Evolutionary conservation across 129 eudicot genomes (phyloP), one percentile per base, ranked within the genome.

Genomic region (Saposhnikovia divaricata): DNA sequence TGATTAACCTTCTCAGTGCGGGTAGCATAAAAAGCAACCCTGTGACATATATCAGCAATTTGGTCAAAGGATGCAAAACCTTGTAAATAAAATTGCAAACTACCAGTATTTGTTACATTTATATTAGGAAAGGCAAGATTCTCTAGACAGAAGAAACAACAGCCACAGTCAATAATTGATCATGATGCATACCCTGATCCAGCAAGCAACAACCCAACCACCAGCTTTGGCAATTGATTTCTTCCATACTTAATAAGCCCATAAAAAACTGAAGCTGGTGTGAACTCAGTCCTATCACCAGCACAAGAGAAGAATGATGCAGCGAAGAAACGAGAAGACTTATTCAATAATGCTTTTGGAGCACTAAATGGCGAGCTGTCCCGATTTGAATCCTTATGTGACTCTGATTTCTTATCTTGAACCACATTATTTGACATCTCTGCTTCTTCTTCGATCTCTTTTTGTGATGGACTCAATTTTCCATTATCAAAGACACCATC

Each of bases 261-360:
- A 83, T 75, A 87, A 72, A 92, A 92, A 45, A 88, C 82, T 37
- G 95, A 86, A 82, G 87, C 81, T 28, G 97, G 94, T 70, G 94
- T 88, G 81, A 87, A 95, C 86, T 95, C 97, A 15, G 92, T 89
- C 53, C 87, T 96, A 81, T 92, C 96, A 55, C 81, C 97, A 37
- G 81, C 84, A 83, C 81, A 87, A 40, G 99, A 95, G 89, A 95
- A 95, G 82, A 95, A 95, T 27, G 99, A 92, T 12, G 97, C 98
- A 72, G 98, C 83, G 86, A 92, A 95, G 89, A 95, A 95, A 71
- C 99, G 99, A 76, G 99, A 95, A 45, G 99, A 95, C 80, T 95
- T 95, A 72, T 90, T 90, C 83, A 86, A 69, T 69, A 81, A 80
- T 76, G 94, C 85, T 87, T 95, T 95, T 74, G 97, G 97, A 72